Conservation (phyloP, 2,329 filamentous ascomycete genomes). For the Ceratocystis lukuohia region DNA sequence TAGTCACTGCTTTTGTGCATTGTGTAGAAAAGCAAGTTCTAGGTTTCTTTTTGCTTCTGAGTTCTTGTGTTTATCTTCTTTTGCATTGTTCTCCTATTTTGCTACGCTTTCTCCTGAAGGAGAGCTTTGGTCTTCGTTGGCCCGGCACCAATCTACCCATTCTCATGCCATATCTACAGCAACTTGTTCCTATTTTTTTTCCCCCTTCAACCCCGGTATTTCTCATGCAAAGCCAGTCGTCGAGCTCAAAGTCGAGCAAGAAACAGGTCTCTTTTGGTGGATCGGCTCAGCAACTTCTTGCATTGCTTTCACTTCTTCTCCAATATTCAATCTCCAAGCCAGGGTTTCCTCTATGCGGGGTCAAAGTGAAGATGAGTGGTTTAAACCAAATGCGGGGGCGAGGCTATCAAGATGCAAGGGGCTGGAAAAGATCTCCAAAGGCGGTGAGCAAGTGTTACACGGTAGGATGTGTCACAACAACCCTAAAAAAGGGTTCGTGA, state of each 20-base stretch:
- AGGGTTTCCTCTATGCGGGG: background rate
- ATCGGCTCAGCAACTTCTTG: background rate
- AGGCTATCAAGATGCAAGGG: background rate
- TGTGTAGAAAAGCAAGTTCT: too few relatives aligned
- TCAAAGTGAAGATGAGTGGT: background rate
- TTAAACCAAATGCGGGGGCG: background rate
- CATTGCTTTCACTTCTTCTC: background rate
- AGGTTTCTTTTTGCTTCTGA: background rate
- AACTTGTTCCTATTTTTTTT: background rate
- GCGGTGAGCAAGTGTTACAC: background rate
- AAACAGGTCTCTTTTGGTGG: background rate
- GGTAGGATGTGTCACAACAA: background rate
- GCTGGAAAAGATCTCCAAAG: background rate
- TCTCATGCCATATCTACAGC: conserved; percentile 5
- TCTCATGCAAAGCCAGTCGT: background rate
- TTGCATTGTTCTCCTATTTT: background rate
- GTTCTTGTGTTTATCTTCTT: background rate
- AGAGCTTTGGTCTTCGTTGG: background rate
- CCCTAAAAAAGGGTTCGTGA: background rate
- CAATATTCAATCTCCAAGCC: background rate
- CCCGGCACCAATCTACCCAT: background rate
- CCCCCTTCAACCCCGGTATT: background rate
- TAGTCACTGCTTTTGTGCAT: too few relatives aligned
- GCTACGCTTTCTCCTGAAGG: background rate
- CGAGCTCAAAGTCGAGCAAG: background rate